Base-by-base conservation (phyloP, 1,284 basidiomycete species). In the Gomphus bonarii region DNA sequence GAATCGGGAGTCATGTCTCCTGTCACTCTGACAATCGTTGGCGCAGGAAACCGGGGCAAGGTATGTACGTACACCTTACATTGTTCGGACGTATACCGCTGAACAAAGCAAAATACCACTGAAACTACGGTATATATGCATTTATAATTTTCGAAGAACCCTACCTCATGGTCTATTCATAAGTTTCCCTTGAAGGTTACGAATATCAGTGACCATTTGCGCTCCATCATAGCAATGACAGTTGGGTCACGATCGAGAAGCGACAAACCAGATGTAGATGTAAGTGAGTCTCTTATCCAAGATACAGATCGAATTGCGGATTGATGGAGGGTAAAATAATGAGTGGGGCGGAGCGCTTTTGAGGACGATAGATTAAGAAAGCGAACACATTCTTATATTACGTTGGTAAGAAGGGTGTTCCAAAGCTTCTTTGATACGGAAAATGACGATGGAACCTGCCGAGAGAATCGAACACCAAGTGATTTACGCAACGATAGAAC, bases 1-100 rank as follows among this genome's bases (percentile, higher is more conserved):
- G n/a, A 44, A 8, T 44, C 22, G 42, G 22, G 10, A 11, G 31
- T 48, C 33, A 35, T 35, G 46, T 48, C 46, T 49, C 74, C 74
- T 14, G 67, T 80, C 25, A 79, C 74, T 4, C 57, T 80, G 16
- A 77, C 74, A 22, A 67, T 81, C 58, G 70, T 92, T 47, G 91
- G 91, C 22, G 91, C 87, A 63, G 91, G 91, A 2, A 84, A 88
- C 67, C 81, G 91, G 58, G 90, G 90, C 58, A 76, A 76, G 68
- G 86, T 88, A 44, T 61, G n/a, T n/a, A n/a, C n/a, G 59, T 66
- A 61, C 22, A 20, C 14, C 31, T 3, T 53, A 51, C 48, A 42
- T 40, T 62, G 49, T 33, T 31, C 30, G n/a, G n/a, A n/a, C n/a
- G n/a, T n/a, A n/a, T n/a, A n/a, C n/a, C n/a, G n/a, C n/a, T n/a